Evolutionary conservation across 139 green algal species (phyloP).

Genomic region (Chlamydomonas urium): DNA sequence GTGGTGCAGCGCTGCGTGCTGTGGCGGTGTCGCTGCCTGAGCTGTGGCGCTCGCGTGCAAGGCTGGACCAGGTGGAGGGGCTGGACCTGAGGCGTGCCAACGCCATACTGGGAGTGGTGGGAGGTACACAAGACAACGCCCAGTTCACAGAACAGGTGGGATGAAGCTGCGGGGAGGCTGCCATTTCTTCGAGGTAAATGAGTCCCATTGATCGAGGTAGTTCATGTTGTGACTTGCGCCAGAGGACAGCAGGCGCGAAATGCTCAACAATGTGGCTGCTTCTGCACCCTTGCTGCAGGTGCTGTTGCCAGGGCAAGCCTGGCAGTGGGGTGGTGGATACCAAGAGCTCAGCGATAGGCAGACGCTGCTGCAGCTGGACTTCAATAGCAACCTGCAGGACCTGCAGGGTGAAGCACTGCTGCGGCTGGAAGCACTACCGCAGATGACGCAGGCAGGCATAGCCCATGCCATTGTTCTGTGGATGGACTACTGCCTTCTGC

Average conservation of each 20-base stretch:
- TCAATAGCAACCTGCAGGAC: conserved; percentile 16
- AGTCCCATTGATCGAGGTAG: not conserved
- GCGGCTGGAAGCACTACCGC: not conserved
- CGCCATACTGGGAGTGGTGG: conserved; percentile 27
- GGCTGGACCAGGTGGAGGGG: conserved; percentile 23
- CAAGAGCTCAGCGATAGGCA: conserved; percentile 16
- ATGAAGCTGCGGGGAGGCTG: not conserved
- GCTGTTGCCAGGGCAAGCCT: conserved; percentile 26
- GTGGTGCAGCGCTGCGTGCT: conserved; percentile 16
- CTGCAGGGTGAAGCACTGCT: conserved; percentile 1
- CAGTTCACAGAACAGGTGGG: not conserved
- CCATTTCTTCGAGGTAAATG: not conserved
- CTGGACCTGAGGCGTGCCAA: conserved; percentile 29
- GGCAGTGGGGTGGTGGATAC: conserved; percentile 36
- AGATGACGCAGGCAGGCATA: not conserved
- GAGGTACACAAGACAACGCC: not conserved
- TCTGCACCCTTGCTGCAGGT: conserved; percentile 1
- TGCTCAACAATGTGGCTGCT: not conserved
- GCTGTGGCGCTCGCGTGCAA: conserved; percentile 20
- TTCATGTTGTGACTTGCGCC: not conserved
- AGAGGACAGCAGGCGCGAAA: not conserved
- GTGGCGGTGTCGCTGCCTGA: conserved; percentile 36
- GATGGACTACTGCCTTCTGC: conserved; percentile 26
- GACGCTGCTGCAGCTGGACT: conserved; percentile 19
- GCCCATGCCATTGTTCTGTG: conserved; percentile 32